Evolutionary conservation across 257 asterid genomes (phyloP), one percentile per base, ranked within the genome.

Genomic region (Ajuga chamaepitys): DNA sequence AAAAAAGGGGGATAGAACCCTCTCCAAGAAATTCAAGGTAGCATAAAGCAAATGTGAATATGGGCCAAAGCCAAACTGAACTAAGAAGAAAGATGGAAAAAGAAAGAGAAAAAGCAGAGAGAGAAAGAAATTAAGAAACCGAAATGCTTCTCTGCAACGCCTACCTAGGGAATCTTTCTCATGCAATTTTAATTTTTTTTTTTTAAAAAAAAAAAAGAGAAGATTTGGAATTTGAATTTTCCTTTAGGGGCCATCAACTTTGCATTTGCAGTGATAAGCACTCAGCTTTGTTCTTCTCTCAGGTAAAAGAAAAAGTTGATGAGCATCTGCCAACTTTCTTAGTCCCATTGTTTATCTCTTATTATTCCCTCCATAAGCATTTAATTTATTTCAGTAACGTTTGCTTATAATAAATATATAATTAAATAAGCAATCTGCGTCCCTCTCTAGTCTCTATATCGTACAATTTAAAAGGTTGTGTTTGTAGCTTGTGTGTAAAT

Each of bases 231-330:
- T 54, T 44, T 35, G 4, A 38, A 62, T 24, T 1, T 59, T 6
- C 8, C 20, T 41, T 50, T 30, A 14, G 18, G 8, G 54, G 37
- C 37, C 4, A 56, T 64, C 56, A 60, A 44, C 54, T 74, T 61
- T 58, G 65, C 54, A 66, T 37, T 55, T 66, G 26, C 40, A 68
- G 40, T 59, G 30, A 68, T 58, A 45, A 68, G 40, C 22, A 58
- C 37, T 67, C 48, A 9, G 41, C 68, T 70, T 63, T 77, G 62
- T 65, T 65, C 83, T 55, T 70, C 71, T 72, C 58, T 24, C 78
- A 72, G 37, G 77, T 38, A 76, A 88, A 84, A 83, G 89, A 75
- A 76, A 86, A 86, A 86, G 91, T 46, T 68, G 62, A 58, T 72
- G 58, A 76, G 94, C 84, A 81, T 81, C 85, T 75, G 72, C 72